These are phyloP conservation scores for Candida buenavistaensis DNA, from an alignment of 1,139 yeast genomes.

Conservation along the genomic window DNA sequence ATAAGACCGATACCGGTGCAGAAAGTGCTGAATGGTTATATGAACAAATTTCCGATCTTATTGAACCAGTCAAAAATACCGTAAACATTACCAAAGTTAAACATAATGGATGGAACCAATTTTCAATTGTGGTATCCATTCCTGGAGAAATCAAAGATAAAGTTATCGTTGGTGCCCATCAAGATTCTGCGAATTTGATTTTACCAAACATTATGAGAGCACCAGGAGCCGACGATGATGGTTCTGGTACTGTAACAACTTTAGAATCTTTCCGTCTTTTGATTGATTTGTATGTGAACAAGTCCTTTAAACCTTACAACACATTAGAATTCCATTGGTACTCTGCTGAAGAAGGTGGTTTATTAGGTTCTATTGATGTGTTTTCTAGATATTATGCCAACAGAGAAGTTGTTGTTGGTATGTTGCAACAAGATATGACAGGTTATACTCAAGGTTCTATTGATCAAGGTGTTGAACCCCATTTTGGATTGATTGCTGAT, in stretches of 20 bases:
- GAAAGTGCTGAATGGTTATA: constrained; percentile 75
- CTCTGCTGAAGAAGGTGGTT: constrained; percentile 93
- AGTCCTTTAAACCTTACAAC: constrained; percentile 56
- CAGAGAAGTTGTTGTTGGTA: constrained; percentile 63
- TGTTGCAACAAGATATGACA: constrained; percentile 96
- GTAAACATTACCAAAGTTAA: constrained; percentile 29
- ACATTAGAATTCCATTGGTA: constrained; percentile 91
- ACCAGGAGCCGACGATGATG: constrained; percentile 97
- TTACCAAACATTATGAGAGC: constrained; percentile 72
- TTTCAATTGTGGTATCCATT: constrained; percentile 41
- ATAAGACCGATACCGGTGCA: constrained; percentile 68
- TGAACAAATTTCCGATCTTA: constrained; percentile 45
- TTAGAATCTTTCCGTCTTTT: constrained; percentile 73
- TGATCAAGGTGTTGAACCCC: constrained; percentile 61
- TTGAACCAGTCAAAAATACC: constrained; percentile 35
- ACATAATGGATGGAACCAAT: constrained; percentile 48
- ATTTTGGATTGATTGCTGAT: constrained; percentile 80
- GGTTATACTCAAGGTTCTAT: constrained; percentile 66
- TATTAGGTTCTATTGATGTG: constrained; percentile 82
- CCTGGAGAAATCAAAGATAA: constrained; percentile 37
- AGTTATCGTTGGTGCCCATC: constrained; percentile 86
- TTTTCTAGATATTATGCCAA: constrained; percentile 54
- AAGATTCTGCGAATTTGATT: constrained; percentile 77
- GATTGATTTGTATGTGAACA: constrained; percentile 34
- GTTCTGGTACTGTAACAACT: constrained; percentile 81